Conservation (phyloP, 169 alveolate genomes). For the Besnoitia besnoiti region DNA sequence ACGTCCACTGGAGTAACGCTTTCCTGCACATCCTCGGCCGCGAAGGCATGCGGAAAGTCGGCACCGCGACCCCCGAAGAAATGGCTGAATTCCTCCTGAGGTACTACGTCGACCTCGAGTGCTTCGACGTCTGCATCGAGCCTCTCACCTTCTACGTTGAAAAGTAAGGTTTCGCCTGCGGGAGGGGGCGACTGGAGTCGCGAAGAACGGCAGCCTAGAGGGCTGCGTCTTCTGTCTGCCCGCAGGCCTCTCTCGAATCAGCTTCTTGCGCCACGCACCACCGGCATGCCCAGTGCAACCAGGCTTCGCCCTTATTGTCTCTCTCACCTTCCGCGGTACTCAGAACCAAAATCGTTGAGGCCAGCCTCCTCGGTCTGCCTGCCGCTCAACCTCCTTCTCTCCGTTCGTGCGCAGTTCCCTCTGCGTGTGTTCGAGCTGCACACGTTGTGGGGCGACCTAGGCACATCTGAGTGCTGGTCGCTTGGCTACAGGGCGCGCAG, state of each 20-base stretch:
- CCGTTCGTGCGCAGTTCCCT: background rate
- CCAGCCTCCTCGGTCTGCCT: background rate
- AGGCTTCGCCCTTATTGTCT: too few relatives aligned
- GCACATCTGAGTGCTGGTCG: too few relatives aligned
- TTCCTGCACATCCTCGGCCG: background rate
- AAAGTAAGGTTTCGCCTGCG: background rate
- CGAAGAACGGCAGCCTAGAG: too few relatives aligned
- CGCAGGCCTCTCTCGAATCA: too few relatives aligned
- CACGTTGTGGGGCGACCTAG: background rate
- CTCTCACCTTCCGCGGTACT: too few relatives aligned
- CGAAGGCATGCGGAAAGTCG: conserved; percentile 5
- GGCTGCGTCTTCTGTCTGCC: too few relatives aligned
- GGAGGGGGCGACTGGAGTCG: too few relatives aligned
- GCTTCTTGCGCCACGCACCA: too few relatives aligned
- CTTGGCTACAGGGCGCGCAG: background rate
- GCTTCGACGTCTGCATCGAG: conserved; percentile 19
- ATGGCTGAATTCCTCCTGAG: conserved; percentile 10
- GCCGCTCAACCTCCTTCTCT: background rate
- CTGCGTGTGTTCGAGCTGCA: background rate
- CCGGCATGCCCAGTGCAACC: too few relatives aligned
- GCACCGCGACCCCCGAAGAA: background rate
- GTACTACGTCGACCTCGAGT: background rate
- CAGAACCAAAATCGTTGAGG: too few relatives aligned
- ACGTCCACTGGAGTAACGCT: background rate
- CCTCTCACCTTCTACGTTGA: background rate